phyloP scores from a whole-genome alignment of 352 stramenopile species.

The Phytophthora crassamura region DNA sequence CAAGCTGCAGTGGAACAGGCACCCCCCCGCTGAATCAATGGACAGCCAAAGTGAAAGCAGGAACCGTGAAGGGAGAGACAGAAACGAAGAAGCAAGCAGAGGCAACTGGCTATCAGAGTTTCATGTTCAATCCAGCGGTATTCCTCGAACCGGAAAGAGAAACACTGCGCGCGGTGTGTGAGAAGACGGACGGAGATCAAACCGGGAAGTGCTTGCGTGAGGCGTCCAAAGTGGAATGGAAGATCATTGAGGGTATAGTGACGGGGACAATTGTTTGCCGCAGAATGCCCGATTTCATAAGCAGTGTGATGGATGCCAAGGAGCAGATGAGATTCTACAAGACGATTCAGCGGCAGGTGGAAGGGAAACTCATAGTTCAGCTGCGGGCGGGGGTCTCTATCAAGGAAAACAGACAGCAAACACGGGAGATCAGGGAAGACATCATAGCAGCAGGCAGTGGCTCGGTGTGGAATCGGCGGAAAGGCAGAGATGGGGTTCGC shows the following conservation, averaged over 20 bases:
- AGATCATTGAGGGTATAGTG: slow-evolving; percentile 1
- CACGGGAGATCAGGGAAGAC: not conserved
- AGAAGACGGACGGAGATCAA: too few relatives aligned
- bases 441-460: too few relatives aligned
- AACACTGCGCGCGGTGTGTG: too few relatives aligned
- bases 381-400: not conserved
- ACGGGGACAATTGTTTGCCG: not conserved
- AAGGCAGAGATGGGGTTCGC: too few relatives aligned
- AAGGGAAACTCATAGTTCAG: slow-evolving; percentile 1
- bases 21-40: not conserved
- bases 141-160: too few relatives aligned
- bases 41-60: too few relatives aligned
- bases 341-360: not conserved
- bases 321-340: not conserved
- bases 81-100: too few relatives aligned
- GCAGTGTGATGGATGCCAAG: not conserved
- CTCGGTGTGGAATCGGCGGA: too few relatives aligned
- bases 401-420: not conserved
- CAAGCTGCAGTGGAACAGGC: not conserved
- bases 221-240: slow-evolving; percentile 1
- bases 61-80: too few relatives aligned
- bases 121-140: too few relatives aligned
- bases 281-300: not conserved
- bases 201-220: not conserved
- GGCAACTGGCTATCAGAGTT: too few relatives aligned